A percentile compares a stretch with the other conserved stretches of the same genome.
phyloP scores from a whole-genome alignment of 192 early-diverging fungal species.

The Backusella sp. region DNA sequence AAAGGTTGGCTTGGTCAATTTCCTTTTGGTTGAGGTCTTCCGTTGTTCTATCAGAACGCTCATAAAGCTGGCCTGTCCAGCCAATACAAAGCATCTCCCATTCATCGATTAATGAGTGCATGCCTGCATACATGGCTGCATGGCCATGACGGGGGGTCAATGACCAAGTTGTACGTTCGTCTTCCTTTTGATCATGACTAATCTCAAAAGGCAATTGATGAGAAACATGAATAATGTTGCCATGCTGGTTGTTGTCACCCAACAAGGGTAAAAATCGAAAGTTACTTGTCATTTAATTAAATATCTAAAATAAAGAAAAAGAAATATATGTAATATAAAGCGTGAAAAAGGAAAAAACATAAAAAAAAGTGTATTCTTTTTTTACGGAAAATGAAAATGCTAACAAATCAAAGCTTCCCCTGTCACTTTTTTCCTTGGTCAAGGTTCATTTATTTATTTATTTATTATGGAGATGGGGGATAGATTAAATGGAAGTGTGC shows the following conservation, averaged over 20 bases:
- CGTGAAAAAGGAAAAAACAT: neutral
- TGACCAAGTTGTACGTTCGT: slow-evolving; percentile 8
- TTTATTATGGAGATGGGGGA: neutral
- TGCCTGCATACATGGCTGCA: slow-evolving; percentile 88
- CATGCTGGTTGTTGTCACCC: neutral
- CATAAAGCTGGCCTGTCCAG: slow-evolving; percentile 67
- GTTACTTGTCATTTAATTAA: neutral
- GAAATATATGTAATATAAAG: neutral
- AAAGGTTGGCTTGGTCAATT: neutral
- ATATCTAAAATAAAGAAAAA: neutral
- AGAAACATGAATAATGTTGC: slow-evolving; percentile 52
- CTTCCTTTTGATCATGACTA: slow-evolving; percentile 28
- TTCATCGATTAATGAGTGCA: slow-evolving; percentile 63
- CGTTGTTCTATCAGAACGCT: slow-evolving; percentile 42
- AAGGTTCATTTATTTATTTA: neutral
- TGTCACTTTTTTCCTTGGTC: neutral
- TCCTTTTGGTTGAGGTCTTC: neutral
- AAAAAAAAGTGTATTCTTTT: neutral
- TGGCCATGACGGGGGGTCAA: slow-evolving; percentile 66
- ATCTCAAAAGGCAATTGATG: slow-evolving; percentile 52
- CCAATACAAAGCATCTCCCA: slow-evolving; percentile 71
- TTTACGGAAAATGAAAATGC: neutral
- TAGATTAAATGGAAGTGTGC: neutral
- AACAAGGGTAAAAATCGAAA: neutral
- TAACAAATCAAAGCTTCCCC: neutral